Conservation (phyloP, 768 basidiomycete species). For the Dendrothele bispora region DNA sequence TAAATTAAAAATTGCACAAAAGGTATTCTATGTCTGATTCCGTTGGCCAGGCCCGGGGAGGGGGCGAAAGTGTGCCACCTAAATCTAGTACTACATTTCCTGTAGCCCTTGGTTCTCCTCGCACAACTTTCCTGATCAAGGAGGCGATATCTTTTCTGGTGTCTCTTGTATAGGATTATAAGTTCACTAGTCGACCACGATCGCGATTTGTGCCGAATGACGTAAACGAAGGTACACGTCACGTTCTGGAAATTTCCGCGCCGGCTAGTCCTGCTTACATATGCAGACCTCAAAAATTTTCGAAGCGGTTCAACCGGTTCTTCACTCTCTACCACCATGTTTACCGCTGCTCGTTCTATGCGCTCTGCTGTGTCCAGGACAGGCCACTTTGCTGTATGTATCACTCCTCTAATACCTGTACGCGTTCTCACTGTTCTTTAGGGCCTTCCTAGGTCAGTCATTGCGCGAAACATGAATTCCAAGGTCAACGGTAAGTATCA, state of each 20-base stretch:
- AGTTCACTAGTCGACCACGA: too few relatives aligned
- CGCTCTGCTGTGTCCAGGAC: slow-evolving; percentile 59
- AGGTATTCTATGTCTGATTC: too few relatives aligned
- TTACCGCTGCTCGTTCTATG: slow-evolving; percentile 65
- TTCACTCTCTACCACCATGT: slow-evolving; percentile 63
- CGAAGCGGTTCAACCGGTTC: slow-evolving; percentile 32
- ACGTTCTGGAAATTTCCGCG: slow-evolving; percentile 3
- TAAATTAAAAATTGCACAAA: too few relatives aligned
- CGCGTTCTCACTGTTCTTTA: slow-evolving; percentile 25
- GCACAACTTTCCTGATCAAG: too few relatives aligned
- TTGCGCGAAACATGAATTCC: slow-evolving; percentile 93
- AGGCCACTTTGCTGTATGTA: slow-evolving; percentile 62
- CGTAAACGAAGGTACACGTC: neutral
- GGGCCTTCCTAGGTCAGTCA: slow-evolving; percentile 68
- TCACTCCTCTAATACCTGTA: neutral
- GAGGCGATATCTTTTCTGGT: too few relatives aligned
- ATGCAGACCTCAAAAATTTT: slow-evolving; percentile 45
- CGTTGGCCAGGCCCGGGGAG: too few relatives aligned
- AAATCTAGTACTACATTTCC: too few relatives aligned
- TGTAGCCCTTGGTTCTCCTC: too few relatives aligned
- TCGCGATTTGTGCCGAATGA: too few relatives aligned
- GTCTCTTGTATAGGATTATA: too few relatives aligned
- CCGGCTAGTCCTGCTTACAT: slow-evolving; percentile 19
- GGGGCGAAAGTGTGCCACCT: too few relatives aligned
- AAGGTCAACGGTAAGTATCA: slow-evolving; percentile 67